Percentiles rank a stretch among this genome's conserved stretches.
phyloP scores from a whole-genome alignment of 2,329 filamentous ascomycete genomes.

The Sclerotinia minor region DNA sequence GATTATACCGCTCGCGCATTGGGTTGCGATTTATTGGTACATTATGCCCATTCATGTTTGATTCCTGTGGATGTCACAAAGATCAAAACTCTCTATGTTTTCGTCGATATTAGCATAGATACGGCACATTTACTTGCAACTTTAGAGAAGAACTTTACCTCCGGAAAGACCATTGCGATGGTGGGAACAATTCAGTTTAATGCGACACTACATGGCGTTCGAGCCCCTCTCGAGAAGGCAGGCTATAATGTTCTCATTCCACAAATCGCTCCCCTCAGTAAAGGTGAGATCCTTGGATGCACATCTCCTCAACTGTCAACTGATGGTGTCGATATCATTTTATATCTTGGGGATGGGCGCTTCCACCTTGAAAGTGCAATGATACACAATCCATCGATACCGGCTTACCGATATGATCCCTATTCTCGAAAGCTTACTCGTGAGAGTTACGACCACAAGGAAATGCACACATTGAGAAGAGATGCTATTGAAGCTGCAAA shows the following conservation, averaged over 20 bases:
- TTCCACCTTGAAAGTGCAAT: conserved; percentile 98
- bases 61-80: conserved; percentile 95
- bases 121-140: conserved; percentile 82
- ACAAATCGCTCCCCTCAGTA: conserved; percentile 88
- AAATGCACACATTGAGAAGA: conserved; percentile 80
- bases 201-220: conserved; percentile 86
- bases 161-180: conserved; percentile 84
- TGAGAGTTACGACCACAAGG: conserved; percentile 87
- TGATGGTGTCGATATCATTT: conserved; percentile 69
- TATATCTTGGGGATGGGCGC: conserved; percentile 88
- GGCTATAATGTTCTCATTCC: conserved; percentile 86
- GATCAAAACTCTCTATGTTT: conserved; percentile 96
- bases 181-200: conserved; percentile 99
- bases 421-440: conserved; percentile 90
- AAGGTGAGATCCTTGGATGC: conserved; percentile 96
- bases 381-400: conserved; percentile 92
- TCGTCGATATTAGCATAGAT: conserved; percentile 97
- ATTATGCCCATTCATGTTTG: conserved; percentile 95
- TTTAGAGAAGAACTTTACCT: conserved; percentile 81
- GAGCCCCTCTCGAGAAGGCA: conserved; percentile 72
- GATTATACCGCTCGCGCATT: conserved; percentile 95
- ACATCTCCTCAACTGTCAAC: conserved; percentile 75
- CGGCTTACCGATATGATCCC: conserved; percentile 94
- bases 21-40: conserved; percentile 89
- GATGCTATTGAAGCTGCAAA: conserved; percentile 76